Conservation (phyloP, 352 stramenopile species). For the Pythium phragmitis region DNA sequence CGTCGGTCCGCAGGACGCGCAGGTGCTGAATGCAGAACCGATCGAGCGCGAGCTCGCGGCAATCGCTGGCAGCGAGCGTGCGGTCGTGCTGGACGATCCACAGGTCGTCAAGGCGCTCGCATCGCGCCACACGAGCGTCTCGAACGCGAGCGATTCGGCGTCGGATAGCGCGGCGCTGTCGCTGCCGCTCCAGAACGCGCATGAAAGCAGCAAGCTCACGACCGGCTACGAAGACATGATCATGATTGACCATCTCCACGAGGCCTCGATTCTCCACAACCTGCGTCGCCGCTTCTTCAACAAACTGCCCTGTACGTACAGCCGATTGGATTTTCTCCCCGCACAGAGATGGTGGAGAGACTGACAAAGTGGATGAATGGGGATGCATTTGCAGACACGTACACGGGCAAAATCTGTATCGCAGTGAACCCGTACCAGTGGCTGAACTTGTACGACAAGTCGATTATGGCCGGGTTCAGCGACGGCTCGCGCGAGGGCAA, state of each 20-base stretch:
- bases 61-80: conserved; percentile 52
- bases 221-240: conserved; percentile 88
- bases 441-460: conserved; percentile 79
- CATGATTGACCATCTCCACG: conserved; percentile 82
- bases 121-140: conserved; percentile 62
- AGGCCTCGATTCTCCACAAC: conserved; percentile 88
- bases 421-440: conserved; percentile 88
- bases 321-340: no score
- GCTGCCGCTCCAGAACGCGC: conserved; percentile 73
- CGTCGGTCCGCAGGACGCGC: conserved; percentile 43
- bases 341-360: background rate
- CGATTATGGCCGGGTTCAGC: conserved; percentile 70
- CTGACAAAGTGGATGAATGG: background rate
- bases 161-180: conserved; percentile 20
- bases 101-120: conserved; percentile 56
- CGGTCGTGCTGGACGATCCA: conserved; percentile 54
- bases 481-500: conserved; percentile 74
- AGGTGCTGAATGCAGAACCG: conserved; percentile 38
- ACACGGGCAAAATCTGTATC: conserved; percentile 88
- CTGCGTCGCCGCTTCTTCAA: conserved; percentile 73
- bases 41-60: conserved; percentile 54
- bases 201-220: conserved; percentile 33
- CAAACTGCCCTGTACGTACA: conserved; percentile 65
- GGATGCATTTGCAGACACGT: conserved; percentile 52
- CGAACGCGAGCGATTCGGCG: conserved; percentile 20